Evolutionary conservation across 164 flowering plant genomes (phyloP), one percentile per base, ranked within the genome.

Genomic region (Houttuynia cordata): DNA sequence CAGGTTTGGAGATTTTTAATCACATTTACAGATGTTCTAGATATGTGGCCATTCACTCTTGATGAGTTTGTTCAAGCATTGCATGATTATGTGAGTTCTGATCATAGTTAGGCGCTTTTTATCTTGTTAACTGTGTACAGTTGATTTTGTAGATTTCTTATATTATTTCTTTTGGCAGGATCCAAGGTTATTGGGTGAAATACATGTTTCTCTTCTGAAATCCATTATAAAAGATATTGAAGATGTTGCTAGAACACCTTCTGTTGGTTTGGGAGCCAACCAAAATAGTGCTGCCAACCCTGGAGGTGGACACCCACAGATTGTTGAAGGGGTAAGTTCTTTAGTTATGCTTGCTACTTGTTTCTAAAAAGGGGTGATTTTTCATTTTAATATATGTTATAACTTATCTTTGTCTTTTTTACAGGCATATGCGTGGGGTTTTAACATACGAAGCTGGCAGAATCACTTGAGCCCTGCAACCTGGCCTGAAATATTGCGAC

Each of bases 371-470:
- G 2, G 37, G 37, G 41, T 55, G 55, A 23, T 13, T 41, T 37
- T 55, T 54, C 47, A 50, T 49, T 10, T 24, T 53, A 25, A 24
- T 23, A 34, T 47, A 24, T 34, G 23, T 25, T 59, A 24, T 59
- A 1, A 0, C n/a, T 63, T 63, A 1, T 4, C n/a, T 63, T 63
- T 19, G 39, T 30, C 18, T 56, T 25, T 63, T 24, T 13, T 10
- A 62, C 78, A 91, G 97, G 97, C 97, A 59, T 88, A 85, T 81
- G 78, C 87, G 45, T 91, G 97, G 96, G 97, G 97, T n/a, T 91
- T 91, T 77, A 86, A 88, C 63, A 88, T 91, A 51, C 75, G 80
- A 47, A 80, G 77, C 73, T 91, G 97, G 97, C 86, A 86, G 67
- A 69, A 72, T 34, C 81, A 84, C 76, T 73, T 91, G 60, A 91